phyloP scores from a whole-genome alignment of 352 stramenopile species.

The Phytopythium ostracodes region DNA sequence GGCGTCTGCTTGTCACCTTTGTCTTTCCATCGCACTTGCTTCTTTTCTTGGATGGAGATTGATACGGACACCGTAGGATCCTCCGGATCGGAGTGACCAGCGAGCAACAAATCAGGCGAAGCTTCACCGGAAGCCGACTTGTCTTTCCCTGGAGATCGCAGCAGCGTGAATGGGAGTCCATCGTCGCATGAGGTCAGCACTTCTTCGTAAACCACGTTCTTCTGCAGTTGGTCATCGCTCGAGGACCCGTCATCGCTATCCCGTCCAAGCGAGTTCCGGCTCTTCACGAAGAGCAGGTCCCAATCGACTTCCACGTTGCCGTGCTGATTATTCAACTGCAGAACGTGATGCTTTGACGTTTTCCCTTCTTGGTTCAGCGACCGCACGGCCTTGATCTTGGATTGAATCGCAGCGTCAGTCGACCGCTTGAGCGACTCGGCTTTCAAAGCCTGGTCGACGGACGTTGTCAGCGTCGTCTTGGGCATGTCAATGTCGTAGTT shows the following conservation, averaged over 20 bases:
- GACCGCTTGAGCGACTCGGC: constrained; percentile 54
- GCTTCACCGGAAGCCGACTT: neutral
- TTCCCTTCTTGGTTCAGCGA: constrained; percentile 6
- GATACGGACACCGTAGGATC: too few relatives aligned
- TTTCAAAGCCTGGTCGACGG: constrained; percentile 75
- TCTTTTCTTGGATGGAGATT: constrained; percentile 24
- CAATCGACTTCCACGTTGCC: constrained; percentile 43
- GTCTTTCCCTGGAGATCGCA: constrained; percentile 35
- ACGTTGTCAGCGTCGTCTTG: constrained; percentile 20
- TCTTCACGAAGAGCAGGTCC: constrained; percentile 50
- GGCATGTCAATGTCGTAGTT: constrained; percentile 74
- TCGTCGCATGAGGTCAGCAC: constrained; percentile 45
- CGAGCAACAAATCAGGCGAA: neutral
- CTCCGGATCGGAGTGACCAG: neutral
- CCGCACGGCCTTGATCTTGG: constrained; percentile 45
- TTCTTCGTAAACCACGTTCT: constrained; percentile 47
- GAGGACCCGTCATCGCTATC: constrained; percentile 26
- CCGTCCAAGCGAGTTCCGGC: constrained; percentile 27
- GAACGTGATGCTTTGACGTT: constrained; percentile 4
- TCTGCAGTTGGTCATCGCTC: constrained; percentile 12
- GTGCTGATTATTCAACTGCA: constrained; percentile 9
- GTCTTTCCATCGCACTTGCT: constrained; percentile 5
- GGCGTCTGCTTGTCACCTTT: constrained; percentile 1
- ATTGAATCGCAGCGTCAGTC: constrained; percentile 58
- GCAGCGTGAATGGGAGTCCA: constrained; percentile 56